A percentile compares a stretch with the other conserved stretches of the same genome.
phyloP scores from a whole-genome alignment of 768 basidiomycete species.

The Hericium alpestre region DNA sequence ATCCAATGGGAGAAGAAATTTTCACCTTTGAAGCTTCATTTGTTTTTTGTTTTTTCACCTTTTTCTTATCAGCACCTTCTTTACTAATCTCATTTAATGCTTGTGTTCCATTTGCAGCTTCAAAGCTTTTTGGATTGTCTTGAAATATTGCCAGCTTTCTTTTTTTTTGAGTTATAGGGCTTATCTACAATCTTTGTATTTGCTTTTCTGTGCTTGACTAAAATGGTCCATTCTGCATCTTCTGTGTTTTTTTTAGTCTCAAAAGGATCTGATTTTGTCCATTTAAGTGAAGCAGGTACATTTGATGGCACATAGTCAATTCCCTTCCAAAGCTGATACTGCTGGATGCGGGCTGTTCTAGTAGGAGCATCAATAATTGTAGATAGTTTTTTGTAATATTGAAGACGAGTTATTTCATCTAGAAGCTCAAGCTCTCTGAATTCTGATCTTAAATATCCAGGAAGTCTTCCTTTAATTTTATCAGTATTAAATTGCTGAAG shows the following conservation, averaged over 20 bases:
- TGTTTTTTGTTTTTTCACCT: background rate
- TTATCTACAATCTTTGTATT: background rate
- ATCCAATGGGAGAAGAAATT: background rate
- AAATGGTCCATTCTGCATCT: background rate
- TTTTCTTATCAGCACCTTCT: background rate
- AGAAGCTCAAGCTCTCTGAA: constrained; percentile 11
- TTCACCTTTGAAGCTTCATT: background rate
- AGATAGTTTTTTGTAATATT: background rate
- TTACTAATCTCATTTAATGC: background rate
- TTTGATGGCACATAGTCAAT: background rate
- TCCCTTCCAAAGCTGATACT: background rate
- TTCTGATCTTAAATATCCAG: constrained; percentile 11
- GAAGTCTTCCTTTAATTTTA: constrained; percentile 6
- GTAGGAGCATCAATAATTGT: background rate
- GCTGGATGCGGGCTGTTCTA: background rate
- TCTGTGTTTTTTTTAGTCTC: background rate
- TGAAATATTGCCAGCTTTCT: background rate
- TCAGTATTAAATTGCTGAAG: constrained; percentile 7
- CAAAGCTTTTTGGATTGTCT: background rate
- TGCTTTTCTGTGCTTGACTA: background rate
- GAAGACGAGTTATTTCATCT: constrained; percentile 5
- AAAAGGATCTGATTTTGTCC: background rate
- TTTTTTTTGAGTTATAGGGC: background rate
- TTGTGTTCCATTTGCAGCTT: background rate
- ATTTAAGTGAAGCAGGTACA: constrained; percentile 1